Evolutionary conservation across 2,329 filamentous ascomycete species (phyloP).

Genomic region (Trichophyton rubrum): DNA sequence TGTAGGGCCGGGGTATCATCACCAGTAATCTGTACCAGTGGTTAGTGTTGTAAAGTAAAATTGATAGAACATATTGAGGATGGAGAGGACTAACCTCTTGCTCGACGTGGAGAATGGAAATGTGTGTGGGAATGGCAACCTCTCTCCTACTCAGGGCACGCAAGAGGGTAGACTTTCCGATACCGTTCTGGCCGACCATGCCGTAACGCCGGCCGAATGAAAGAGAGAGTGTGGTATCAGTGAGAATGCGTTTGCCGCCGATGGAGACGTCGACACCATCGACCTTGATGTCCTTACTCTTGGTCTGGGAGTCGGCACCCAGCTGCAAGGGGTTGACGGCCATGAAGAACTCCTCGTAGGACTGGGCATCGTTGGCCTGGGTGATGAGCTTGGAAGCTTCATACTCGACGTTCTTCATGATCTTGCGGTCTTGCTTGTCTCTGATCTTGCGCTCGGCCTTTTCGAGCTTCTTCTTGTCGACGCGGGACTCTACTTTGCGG

Average conservation of each 20-base stretch:
- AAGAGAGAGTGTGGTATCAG: conserved; percentile 78
- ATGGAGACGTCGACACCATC: conserved; percentile 94
- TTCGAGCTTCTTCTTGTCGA: conserved; percentile 97
- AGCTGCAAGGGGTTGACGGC: conserved; percentile 92
- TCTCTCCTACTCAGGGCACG: conserved; percentile 86
- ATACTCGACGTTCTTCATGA: conserved; percentile 96
- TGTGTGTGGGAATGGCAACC: conserved; percentile 86
- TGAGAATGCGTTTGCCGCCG: conserved; percentile 73
- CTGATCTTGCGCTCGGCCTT: conserved; percentile 97
- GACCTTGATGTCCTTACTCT: conserved; percentile 98
- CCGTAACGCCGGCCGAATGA: conserved; percentile 90
- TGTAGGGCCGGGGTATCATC: conserved; percentile 92
- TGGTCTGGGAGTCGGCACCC: conserved; percentile 55
- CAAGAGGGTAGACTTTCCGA: conserved; percentile 90
- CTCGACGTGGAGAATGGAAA: conserved; percentile 97
- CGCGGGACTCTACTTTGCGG: conserved; percentile 91
- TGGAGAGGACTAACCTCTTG: conserved; percentile 58
- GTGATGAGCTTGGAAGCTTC: conserved; percentile 85
- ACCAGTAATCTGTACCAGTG: conserved; percentile 57
- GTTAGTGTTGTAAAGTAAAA: conserved; percentile 3
- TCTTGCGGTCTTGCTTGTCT: conserved; percentile 96
- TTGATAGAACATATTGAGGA: not conserved
- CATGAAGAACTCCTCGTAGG: conserved; percentile 99
- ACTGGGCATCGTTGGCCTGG: conserved; percentile 68
- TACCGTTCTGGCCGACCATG: conserved; percentile 98